Evolutionary conservation across 768 basidiomycete genomes (phyloP).

Genomic region (Leccinum longicurvipes): DNA sequence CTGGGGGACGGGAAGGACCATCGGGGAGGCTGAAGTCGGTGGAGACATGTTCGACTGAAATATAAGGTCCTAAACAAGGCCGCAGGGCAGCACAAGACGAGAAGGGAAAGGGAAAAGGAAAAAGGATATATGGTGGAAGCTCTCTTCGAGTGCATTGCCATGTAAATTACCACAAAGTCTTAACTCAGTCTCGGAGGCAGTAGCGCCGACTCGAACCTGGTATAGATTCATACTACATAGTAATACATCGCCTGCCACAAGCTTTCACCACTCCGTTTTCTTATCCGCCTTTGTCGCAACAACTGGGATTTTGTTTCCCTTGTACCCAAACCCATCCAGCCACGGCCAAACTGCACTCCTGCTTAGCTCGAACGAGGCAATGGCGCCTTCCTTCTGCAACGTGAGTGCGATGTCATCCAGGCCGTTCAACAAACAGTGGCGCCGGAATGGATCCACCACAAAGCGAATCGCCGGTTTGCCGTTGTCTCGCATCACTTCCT

Average conservation of each 20-base stretch:
- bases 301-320: conserved; percentile 70
- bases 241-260: background rate
- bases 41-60: conserved; percentile 16
- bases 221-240: background rate
- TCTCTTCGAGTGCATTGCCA: conserved; percentile 5
- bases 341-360: conserved; percentile 86
- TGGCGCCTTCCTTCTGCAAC: conserved; percentile 71
- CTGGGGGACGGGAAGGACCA: conserved; percentile 13
- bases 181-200: conserved; percentile 15
- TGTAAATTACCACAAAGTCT: conserved; percentile 7
- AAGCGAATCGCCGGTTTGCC: conserved; percentile 75
- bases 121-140: background rate
- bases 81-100: background rate
- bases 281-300: conserved; percentile 35
- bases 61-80: background rate
- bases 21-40: conserved; percentile 9
- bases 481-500: conserved; percentile 71
- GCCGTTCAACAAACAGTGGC: conserved; percentile 92
- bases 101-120: background rate
- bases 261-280: conserved; percentile 71
- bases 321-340: conserved; percentile 94
- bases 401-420: conserved; percentile 97
- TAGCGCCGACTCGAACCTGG: too few species aligned
- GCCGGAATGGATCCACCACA: conserved; percentile 82
- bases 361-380: conserved; percentile 75